phyloP scores from a whole-genome alignment of 148 eudicot species.

The Rhododendron williamsianum region DNA sequence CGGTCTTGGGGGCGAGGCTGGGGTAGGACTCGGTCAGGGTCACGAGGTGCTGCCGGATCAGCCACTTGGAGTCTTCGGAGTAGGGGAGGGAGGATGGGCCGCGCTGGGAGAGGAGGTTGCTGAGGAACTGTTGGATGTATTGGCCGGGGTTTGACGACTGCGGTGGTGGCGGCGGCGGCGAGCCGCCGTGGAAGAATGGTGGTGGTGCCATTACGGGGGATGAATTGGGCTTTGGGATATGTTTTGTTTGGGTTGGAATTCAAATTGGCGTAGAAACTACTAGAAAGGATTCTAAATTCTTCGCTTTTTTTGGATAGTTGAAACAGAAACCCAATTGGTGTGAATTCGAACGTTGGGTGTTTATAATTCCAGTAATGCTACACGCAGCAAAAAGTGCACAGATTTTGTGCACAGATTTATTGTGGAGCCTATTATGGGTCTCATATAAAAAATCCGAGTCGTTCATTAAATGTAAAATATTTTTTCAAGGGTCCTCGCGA shows the following conservation, averaged over 20 bases:
- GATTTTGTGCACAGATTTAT: too few species aligned
- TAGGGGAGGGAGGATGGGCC: conserved; percentile 75
- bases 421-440: too few species aligned
- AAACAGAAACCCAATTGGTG: too few species aligned
- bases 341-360: too few species aligned
- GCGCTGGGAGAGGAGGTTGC: conserved; percentile 79
- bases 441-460: too few species aligned
- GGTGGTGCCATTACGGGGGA: not conserved
- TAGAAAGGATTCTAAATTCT: too few species aligned
- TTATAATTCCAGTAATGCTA: too few species aligned
- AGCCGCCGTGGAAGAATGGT: not conserved
- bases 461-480: too few species aligned
- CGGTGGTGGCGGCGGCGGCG: not conserved
- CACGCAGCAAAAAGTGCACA: too few species aligned
- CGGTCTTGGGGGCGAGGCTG: conserved; percentile 70
- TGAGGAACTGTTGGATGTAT: conserved; percentile 66
- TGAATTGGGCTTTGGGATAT: not conserved
- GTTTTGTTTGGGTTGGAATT: not conserved
- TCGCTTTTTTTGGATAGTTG: too few species aligned
- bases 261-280: not conserved
- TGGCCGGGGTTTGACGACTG: conserved; percentile 10
- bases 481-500: too few species aligned
- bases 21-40: conserved; percentile 52
- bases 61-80: conserved; percentile 79
- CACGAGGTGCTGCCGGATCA: conserved; percentile 80